Evolutionary conservation across 345 rosid species (phyloP).

Genomic region (Mangifera indica): DNA sequence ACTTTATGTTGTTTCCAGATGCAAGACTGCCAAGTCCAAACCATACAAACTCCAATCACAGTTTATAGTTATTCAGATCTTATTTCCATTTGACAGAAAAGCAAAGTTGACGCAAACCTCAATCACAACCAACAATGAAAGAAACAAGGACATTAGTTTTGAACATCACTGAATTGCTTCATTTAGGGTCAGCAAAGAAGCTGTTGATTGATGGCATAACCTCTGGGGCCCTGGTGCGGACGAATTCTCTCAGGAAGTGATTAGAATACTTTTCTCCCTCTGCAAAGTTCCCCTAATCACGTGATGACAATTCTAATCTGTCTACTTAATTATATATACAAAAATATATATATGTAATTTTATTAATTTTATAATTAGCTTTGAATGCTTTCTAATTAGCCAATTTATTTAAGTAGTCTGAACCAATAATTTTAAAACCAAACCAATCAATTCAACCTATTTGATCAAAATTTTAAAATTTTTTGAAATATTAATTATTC

Average conservation of each 20-base stretch:
- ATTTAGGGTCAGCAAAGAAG: constrained; percentile 82
- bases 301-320: too few species aligned
- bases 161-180: constrained; percentile 19
- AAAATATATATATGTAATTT: too few species aligned
- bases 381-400: too few species aligned
- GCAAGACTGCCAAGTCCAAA: too few species aligned
- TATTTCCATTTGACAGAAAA: constrained; percentile 5
- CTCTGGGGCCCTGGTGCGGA: constrained; percentile 68
- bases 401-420: too few species aligned
- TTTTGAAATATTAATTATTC: too few species aligned
- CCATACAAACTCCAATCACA: constrained; percentile 1
- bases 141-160: not conserved
- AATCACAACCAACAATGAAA: not conserved
- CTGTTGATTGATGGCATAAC: constrained; percentile 88
- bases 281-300: constrained; percentile 73
- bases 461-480: too few species aligned
- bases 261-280: constrained; percentile 98
- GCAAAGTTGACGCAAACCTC: constrained; percentile 6
- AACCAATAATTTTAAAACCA: too few species aligned
- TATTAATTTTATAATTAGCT: too few species aligned
- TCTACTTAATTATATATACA: too few species aligned
- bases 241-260: constrained; percentile 68
- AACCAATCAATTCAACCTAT: too few species aligned
- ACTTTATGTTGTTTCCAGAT: not conserved
- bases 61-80: not conserved